A percentile compares a stretch with the other conserved stretches of the same genome.
phyloP scores from a whole-genome alignment of 495 filamentous ascomycete species.

The Penicillium lagena region DNA sequence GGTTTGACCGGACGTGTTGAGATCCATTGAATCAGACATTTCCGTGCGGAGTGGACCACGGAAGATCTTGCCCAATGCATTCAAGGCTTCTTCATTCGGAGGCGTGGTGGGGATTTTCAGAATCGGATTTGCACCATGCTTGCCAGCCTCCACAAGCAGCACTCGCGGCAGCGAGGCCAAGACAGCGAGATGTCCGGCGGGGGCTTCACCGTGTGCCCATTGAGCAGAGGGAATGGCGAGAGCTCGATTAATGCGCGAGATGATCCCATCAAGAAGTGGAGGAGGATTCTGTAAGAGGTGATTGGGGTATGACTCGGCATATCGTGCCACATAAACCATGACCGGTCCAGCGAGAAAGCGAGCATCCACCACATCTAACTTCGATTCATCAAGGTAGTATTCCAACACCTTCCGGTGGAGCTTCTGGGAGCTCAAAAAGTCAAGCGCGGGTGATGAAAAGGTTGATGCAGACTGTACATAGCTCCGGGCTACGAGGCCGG shows the following conservation, averaged over 20 bases:
- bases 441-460: constrained; percentile 46
- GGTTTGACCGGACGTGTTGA: constrained; percentile 26
- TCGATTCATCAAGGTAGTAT: constrained; percentile 47
- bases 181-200: constrained; percentile 49
- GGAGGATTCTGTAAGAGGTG: constrained; percentile 42
- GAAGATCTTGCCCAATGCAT: constrained; percentile 49
- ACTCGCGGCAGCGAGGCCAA: constrained; percentile 52
- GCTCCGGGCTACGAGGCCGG: constrained; percentile 25
- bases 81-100: constrained; percentile 46
- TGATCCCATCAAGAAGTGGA: constrained; percentile 34
- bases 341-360: constrained; percentile 47
- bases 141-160: constrained; percentile 44
- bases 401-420: constrained; percentile 43
- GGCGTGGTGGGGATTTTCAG: constrained; percentile 42
- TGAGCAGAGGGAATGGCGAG: constrained; percentile 38
- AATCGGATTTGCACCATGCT: constrained; percentile 38
- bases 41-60: constrained; percentile 38
- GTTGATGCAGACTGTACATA: constrained; percentile 31
- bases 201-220: constrained; percentile 45
- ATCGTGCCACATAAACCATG: constrained; percentile 53
- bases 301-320: constrained; percentile 47
- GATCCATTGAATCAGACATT: constrained; percentile 20
- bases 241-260: constrained; percentile 36
- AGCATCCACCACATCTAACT: constrained; percentile 44
- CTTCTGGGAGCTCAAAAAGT: constrained; percentile 46